Evolutionary conservation across 2,329 filamentous ascomycete species (phyloP).

Genomic region (Fusarium proliferatum): DNA sequence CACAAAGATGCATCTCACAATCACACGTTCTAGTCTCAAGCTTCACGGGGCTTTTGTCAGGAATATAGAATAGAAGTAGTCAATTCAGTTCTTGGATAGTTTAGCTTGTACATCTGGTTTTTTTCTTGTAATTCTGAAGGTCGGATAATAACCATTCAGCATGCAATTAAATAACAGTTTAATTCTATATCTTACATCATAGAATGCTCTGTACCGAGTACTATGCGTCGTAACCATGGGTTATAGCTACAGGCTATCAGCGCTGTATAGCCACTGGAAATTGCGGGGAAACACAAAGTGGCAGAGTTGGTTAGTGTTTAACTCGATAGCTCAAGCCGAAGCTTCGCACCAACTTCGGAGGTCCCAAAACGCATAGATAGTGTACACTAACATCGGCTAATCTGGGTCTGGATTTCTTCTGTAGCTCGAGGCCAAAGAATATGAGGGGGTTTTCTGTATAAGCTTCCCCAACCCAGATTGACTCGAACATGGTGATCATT

Average conservation of each 20-base stretch:
- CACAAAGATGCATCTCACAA: not conserved
- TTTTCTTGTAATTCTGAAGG: accelerated
- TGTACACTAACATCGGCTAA: not conserved
- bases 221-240: not conserved
- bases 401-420: not conserved
- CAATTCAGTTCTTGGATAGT: not conserved
- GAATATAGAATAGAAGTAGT: not conserved
- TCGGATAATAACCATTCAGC: accelerated
- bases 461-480: not conserved
- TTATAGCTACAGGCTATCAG: not conserved
- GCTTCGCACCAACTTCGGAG: not conserved
- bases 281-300: not conserved
- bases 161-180: not conserved
- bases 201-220: too few species aligned
- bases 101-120: not conserved
- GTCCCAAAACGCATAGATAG: not conserved
- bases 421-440: too few species aligned
- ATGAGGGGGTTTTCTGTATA: not conserved
- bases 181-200: not conserved
- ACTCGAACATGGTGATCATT: not conserved
- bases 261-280: too few species aligned
- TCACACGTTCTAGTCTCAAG: not conserved
- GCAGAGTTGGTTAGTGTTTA: too few species aligned
- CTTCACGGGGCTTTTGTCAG: not conserved
- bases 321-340: not conserved